These are phyloP conservation scores for Magnolia changhungtana DNA, from an alignment of 164 flowering plant species.

Conservation along the genomic window DNA sequence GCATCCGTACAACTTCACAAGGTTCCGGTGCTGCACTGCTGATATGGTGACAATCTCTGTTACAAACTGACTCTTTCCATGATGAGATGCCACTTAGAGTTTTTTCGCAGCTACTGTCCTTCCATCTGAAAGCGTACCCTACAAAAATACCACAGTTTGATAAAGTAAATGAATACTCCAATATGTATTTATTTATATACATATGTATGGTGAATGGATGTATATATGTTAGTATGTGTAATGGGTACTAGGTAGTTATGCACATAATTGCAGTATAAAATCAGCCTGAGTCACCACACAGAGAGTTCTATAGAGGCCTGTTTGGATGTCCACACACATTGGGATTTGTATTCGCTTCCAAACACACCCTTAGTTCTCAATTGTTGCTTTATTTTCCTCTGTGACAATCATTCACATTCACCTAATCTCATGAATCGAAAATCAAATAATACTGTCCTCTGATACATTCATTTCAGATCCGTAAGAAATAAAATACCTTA, in stretches of 20 bases:
- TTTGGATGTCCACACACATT: neutral
- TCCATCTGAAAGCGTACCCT: constrained; percentile 70
- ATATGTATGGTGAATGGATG: neutral
- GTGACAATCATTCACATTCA: neutral
- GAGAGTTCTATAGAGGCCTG: no score
- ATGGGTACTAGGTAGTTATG: no score
- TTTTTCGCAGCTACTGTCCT: constrained; percentile 72
- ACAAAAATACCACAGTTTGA: neutral
- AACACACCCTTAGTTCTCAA: no score
- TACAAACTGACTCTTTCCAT: constrained; percentile 68
- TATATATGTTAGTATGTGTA: neutral
- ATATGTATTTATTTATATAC: neutral
- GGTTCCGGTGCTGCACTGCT: constrained; percentile 78
- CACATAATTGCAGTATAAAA: no score
- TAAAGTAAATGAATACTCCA: neutral
- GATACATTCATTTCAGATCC: neutral
- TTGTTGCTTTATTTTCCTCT: neutral
- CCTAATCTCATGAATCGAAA: neutral
- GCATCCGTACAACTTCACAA: constrained; percentile 77
- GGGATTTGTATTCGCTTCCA: neutral
- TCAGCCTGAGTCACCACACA: no score
- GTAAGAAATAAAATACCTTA: constrained; percentile 35
- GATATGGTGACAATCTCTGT: constrained; percentile 81
- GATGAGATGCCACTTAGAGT: constrained; percentile 61
- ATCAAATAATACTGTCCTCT: no score